Conservation (phyloP, 1,139 yeast genomes). For the Lodderomyces pseudojiufengensis region DNA sequence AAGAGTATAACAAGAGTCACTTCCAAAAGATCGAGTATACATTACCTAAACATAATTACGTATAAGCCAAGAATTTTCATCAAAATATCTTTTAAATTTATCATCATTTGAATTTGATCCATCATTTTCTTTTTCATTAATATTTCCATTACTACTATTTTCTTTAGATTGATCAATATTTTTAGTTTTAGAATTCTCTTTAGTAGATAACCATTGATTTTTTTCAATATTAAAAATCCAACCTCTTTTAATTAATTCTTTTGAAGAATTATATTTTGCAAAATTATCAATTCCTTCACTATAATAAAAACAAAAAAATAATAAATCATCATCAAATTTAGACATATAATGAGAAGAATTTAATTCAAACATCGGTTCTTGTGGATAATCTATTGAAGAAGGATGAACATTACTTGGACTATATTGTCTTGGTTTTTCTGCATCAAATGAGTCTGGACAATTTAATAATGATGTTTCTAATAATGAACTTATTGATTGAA, state of each 20-base stretch:
- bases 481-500: constrained; percentile 51
- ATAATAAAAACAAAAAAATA: constrained; percentile 90
- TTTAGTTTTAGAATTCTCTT: constrained; percentile 25
- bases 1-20: too few relatives aligned
- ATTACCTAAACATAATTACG: background rate
- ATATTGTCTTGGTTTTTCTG: constrained; percentile 81
- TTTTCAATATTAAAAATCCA: constrained; percentile 82
- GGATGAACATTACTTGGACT: constrained; percentile 85
- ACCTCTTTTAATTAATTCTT: constrained; percentile 74
- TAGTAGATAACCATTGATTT: constrained; percentile 77
- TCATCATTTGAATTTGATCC: background rate
- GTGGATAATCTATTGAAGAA: constrained; percentile 88
- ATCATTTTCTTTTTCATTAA: constrained; percentile 25
- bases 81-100: constrained; percentile 4
- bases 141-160: constrained; percentile 2
- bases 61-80: constrained; percentile 62
- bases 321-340: constrained; percentile 81
- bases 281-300: constrained; percentile 44
- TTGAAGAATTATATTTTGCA: constrained; percentile 71
- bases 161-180: constrained; percentile 5
- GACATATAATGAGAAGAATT: constrained; percentile 52
- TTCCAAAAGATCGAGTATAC: too few relatives aligned
- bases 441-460: constrained; percentile 91
- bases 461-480: constrained; percentile 76
- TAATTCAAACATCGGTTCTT: constrained; percentile 70